Conservation (phyloP, 768 basidiomycete genomes). For the Mycena haematopus region DNA sequence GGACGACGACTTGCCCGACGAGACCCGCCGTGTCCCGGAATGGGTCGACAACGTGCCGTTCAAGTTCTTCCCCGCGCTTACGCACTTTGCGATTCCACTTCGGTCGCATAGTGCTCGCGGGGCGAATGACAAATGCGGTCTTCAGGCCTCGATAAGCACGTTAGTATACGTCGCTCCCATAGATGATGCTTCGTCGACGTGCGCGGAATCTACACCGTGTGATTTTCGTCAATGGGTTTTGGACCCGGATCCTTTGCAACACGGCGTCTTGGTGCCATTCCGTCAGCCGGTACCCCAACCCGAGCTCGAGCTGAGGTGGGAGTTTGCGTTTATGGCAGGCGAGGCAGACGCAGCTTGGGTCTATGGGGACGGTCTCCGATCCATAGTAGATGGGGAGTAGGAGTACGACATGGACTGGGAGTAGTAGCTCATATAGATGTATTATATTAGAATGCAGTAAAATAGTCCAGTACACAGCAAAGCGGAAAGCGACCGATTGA, state of each 20-base stretch:
- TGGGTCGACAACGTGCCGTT: conserved; percentile 42
- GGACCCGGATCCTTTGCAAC: conserved; percentile 30
- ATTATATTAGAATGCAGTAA: not conserved
- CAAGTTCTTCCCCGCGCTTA: conserved; percentile 38
- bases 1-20: not conserved
- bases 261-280: conserved; percentile 32
- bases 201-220: conserved; percentile 4
- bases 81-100: conserved; percentile 42
- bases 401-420: conserved; percentile 4
- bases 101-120: not conserved
- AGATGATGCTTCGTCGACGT: not conserved
- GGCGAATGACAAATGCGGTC: not conserved
- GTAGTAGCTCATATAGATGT: not conserved
- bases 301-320: conserved; percentile 27
- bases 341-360: conserved; percentile 27
- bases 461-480: not conserved
- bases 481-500: not conserved
- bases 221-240: conserved; percentile 34
- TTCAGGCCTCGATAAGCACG: conserved; percentile 9
- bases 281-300: not conserved
- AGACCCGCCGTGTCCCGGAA: conserved; percentile 9
- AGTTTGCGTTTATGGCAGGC: conserved; percentile 33
- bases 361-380: conserved; percentile 6
- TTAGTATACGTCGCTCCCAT: conserved; percentile 13
- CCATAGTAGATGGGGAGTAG: not conserved